Conservation (phyloP, 208 protist genomes). For the Lotmaria passim region DNA sequence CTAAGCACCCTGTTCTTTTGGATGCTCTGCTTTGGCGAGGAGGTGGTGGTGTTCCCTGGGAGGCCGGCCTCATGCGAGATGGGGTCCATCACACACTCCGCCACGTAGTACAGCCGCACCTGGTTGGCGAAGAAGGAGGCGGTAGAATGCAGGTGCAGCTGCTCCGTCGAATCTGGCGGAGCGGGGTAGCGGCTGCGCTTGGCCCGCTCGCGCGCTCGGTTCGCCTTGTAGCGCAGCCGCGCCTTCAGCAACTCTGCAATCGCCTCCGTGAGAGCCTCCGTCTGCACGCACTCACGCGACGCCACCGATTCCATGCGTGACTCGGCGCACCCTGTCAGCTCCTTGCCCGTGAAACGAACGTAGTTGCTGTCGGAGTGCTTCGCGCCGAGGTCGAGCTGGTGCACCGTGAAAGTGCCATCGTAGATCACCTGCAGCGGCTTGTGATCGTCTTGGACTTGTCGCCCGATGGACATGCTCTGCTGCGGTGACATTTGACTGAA, state of each 20-base stretch:
- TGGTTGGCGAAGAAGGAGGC: constrained; percentile 76
- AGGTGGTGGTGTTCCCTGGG: neutral
- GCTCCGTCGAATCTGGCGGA: constrained; percentile 61
- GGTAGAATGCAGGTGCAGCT: constrained; percentile 70
- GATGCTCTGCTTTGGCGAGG: neutral
- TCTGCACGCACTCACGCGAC: constrained; percentile 86
- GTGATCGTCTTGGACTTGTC: neutral
- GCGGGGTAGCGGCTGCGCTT: constrained; percentile 62
- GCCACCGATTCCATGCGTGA: constrained; percentile 58
- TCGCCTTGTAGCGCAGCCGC: constrained; percentile 52
- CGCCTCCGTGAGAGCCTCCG: constrained; percentile 72
- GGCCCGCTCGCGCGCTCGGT: constrained; percentile 60
- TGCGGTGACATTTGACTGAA: constrained; percentile 5
- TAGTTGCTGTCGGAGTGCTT: constrained; percentile 74
- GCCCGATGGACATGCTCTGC: neutral
- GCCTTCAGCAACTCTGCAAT: constrained; percentile 63
- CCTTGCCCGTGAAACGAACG: constrained; percentile 59
- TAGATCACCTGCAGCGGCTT: constrained; percentile 46
- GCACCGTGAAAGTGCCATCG: constrained; percentile 75
- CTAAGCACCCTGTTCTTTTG: constrained; percentile 33
- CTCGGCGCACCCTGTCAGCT: constrained; percentile 67
- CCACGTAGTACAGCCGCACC: constrained; percentile 73
- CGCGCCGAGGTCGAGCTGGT: constrained; percentile 59
- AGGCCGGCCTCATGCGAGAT: constrained; percentile 5
- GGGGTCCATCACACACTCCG: constrained; percentile 53